Conservation (phyloP, 306 rosid species). For the Cajanus cajan region DNA sequence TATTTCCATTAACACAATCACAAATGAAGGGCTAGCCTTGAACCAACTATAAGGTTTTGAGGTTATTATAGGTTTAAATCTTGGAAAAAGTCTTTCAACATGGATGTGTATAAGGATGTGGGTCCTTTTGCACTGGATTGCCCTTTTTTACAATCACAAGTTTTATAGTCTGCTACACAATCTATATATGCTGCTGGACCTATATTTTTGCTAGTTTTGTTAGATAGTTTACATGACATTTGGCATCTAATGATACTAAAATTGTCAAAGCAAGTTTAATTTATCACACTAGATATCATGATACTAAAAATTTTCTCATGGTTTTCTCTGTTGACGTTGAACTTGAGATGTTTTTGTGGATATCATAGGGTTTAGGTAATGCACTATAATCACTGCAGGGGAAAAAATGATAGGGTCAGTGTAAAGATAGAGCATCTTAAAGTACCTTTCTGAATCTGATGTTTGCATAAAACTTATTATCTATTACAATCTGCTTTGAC, state of each 20-base stretch:
- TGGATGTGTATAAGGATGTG: no score
- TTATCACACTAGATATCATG: not conserved
- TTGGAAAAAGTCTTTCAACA: not conserved
- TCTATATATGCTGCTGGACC: not conserved
- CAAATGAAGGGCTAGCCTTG: not conserved
- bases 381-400: not conserved
- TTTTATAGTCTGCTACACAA: not conserved
- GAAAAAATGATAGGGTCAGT: not conserved
- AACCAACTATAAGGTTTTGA: not conserved
- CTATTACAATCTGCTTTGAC: constrained; percentile 25
- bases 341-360: not conserved
- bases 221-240: not conserved
- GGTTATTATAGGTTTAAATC: no score
- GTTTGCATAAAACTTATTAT: not conserved
- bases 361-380: not conserved
- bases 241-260: not conserved
- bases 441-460: not conserved
- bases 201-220: not conserved
- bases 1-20: not conserved
- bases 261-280: not conserved
- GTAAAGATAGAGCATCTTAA: not conserved
- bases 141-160: not conserved
- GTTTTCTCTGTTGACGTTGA: not conserved
- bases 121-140: not conserved
- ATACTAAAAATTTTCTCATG: not conserved